Evolutionary conservation across 1,139 yeast species (phyloP).

Genomic region (Meyerozyma elateridarum): DNA sequence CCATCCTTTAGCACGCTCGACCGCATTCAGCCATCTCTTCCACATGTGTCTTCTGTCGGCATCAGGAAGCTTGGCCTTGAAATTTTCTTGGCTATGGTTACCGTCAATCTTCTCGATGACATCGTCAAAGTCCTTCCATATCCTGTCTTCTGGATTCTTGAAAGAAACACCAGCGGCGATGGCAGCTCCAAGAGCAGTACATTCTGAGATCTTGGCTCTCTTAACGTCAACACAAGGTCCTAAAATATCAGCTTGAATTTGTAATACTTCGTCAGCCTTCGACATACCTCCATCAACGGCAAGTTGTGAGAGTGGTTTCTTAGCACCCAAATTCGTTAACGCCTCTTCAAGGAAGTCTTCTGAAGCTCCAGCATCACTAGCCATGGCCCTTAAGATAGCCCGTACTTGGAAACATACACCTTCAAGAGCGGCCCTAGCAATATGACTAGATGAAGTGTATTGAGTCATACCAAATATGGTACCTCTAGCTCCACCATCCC

Average conservation of each 20-base stretch:
- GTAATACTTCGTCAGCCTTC: constrained; percentile 86
- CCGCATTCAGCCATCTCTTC: constrained; percentile 79
- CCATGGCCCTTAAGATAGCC: constrained; percentile 89
- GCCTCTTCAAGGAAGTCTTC: constrained; percentile 44
- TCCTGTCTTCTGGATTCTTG: constrained; percentile 50
- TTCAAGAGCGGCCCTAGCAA: constrained; percentile 91
- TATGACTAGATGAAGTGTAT: constrained; percentile 79
- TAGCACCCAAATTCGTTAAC: constrained; percentile 37
- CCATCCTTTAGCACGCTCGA: constrained; percentile 78
- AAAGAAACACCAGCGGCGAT: constrained; percentile 87
- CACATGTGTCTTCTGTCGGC: constrained; percentile 60
- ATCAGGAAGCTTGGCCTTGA: constrained; percentile 56
- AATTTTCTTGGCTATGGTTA: constrained; percentile 38
- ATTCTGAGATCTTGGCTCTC: constrained; percentile 80
- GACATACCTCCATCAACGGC: constrained; percentile 98
- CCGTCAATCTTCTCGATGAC: constrained; percentile 35
- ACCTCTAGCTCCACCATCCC: constrained; percentile 93
- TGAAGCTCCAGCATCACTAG: constrained; percentile 66
- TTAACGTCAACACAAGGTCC: constrained; percentile 82
- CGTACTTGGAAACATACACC: constrained; percentile 94
- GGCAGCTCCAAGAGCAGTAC: constrained; percentile 96
- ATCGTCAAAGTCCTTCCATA: constrained; percentile 77
- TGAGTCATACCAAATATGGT: constrained; percentile 91
- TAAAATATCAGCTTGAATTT: constrained; percentile 86
- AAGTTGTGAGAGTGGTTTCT: constrained; percentile 47